A percentile compares a stretch with the other conserved stretches of the same genome.
These are phyloP conservation scores for Ascobolus immersus DNA, from an alignment of 495 filamentous ascomycete genomes.

Conservation along the genomic window DNA sequence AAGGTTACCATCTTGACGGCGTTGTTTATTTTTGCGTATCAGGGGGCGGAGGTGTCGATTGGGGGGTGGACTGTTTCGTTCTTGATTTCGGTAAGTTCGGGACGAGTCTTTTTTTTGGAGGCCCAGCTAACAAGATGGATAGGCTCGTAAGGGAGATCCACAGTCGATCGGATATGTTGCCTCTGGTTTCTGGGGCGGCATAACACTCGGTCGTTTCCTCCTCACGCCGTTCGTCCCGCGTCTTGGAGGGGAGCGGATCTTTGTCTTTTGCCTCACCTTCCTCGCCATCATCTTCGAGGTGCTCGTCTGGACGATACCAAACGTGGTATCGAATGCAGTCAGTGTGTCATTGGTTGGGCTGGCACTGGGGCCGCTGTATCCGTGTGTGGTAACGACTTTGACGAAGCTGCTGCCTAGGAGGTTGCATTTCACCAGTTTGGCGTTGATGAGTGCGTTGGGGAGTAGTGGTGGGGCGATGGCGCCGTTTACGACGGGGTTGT, in stretches of 20 bases:
- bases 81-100: slow-evolving; percentile 40
- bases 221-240: slow-evolving; percentile 35
- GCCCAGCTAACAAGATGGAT: too few relatives aligned
- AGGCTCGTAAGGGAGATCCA: slow-evolving; percentile 42
- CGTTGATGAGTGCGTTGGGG: slow-evolving; percentile 46
- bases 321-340: slow-evolving; percentile 45
- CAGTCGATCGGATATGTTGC: slow-evolving; percentile 51
- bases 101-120: too few relatives aligned
- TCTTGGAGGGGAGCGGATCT: slow-evolving; percentile 40
- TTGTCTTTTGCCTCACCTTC: slow-evolving; percentile 31
- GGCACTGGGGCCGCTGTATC: slow-evolving; percentile 47
- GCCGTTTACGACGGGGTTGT: slow-evolving; percentile 41
- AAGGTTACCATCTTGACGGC: slow-evolving; percentile 30
- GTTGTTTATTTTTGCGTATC: slow-evolving; percentile 41
- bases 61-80: slow-evolving; percentile 55
- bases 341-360: slow-evolving; percentile 42
- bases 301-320: slow-evolving; percentile 48
- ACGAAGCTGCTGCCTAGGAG: slow-evolving; percentile 31
- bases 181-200: slow-evolving; percentile 57
- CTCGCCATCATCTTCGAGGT: slow-evolving; percentile 41
- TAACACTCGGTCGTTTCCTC: slow-evolving; percentile 44
- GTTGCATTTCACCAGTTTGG: slow-evolving; percentile 40
- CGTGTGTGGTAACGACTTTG: slow-evolving; percentile 43
- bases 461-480: slow-evolving; percentile 48
- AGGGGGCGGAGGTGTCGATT: slow-evolving; percentile 37